Evolutionary conservation across 768 basidiomycete genomes (phyloP).

Genomic region (Serendipita indica): DNA sequence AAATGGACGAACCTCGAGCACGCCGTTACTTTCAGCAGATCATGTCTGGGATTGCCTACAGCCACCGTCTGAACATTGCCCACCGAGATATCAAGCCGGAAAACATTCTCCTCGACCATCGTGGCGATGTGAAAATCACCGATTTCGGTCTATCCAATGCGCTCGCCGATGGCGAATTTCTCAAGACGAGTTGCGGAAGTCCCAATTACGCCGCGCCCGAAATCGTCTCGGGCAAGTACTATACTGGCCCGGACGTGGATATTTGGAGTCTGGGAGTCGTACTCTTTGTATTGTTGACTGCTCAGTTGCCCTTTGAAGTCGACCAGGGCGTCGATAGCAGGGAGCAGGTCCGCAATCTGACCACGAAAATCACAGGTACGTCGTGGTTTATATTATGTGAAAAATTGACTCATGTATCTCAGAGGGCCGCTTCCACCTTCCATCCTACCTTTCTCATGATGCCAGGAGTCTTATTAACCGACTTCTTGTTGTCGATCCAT

Average conservation of each 20-base stretch:
- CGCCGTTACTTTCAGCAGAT: constrained; percentile 97
- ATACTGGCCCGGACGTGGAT: constrained; percentile 96
- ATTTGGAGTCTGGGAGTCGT: constrained; percentile 99
- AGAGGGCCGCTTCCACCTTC: constrained; percentile 83
- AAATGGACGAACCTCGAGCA: constrained; percentile 76
- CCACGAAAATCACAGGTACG: constrained; percentile 86
- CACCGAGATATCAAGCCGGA: constrained; percentile 98
- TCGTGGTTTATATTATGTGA: constrained; percentile 10
- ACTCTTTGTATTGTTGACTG: constrained; percentile 94
- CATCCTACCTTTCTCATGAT: constrained; percentile 62
- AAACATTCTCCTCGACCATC: constrained; percentile 71
- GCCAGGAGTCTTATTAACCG: constrained; percentile 64
- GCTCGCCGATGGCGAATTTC: constrained; percentile 90
- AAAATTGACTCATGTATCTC: constrained; percentile 2
- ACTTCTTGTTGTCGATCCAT: constrained; percentile 90
- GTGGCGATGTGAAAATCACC: constrained; percentile 88
- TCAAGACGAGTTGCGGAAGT: constrained; percentile 94
- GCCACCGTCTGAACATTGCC: constrained; percentile 90
- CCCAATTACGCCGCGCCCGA: constrained; percentile 99
- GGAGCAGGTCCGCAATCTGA: constrained; percentile 60
- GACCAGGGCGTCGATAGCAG: constrained; percentile 36
- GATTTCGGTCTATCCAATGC: constrained; percentile 96
- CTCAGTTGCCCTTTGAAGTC: constrained; percentile 91
- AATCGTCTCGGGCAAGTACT: constrained; percentile 87
- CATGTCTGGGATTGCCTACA: constrained; percentile 93